phyloP scores from a whole-genome alignment of 202 grass and related monocot genomes.

The Setaria viridis region DNA sequence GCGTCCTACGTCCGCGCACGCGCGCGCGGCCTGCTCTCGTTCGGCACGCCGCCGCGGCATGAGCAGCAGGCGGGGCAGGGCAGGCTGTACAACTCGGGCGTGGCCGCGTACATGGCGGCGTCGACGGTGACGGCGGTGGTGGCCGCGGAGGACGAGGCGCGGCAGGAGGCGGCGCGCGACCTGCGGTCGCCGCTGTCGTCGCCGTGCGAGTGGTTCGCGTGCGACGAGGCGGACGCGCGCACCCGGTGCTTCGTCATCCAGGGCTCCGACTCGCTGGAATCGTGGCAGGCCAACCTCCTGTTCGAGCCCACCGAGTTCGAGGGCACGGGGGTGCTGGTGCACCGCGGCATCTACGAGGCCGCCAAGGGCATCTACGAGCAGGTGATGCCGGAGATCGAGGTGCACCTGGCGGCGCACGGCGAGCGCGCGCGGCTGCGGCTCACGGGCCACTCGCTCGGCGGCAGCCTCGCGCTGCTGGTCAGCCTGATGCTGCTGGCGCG shows the following conservation, averaged over 20 bases:
- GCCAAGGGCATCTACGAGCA: constrained; percentile 97
- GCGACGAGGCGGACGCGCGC: constrained; percentile 66
- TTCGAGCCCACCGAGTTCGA: constrained; percentile 95
- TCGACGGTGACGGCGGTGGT: constrained; percentile 92
- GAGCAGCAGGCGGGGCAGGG: not conserved
- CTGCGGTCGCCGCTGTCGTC: constrained; percentile 78
- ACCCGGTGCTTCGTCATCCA: constrained; percentile 91
- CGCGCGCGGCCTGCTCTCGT: constrained; percentile 65
- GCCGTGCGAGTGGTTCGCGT: constrained; percentile 95
- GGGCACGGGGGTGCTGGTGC: constrained; percentile 75
- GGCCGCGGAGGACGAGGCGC: constrained; percentile 77
- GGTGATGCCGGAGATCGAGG: constrained; percentile 68
- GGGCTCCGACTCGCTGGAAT: constrained; percentile 94
- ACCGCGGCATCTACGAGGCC: constrained; percentile 97
- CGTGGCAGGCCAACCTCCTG: constrained; percentile 96
- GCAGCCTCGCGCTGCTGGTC: constrained; percentile 85
- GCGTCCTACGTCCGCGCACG: constrained; percentile 77
- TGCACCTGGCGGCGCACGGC: constrained; percentile 50
- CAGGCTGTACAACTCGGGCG: constrained; percentile 65
- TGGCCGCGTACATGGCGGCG: constrained; percentile 82
- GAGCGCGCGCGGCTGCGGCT: constrained; percentile 61
- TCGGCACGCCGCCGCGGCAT: constrained; percentile 13
- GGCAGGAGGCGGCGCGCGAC: constrained; percentile 84
- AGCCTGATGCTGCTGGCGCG: constrained; percentile 88
- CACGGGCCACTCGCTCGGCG: constrained; percentile 93